These are phyloP conservation scores for Globisporangium orthogonon DNA, from an alignment of 352 stramenopile species.

Conservation along the genomic window DNA sequence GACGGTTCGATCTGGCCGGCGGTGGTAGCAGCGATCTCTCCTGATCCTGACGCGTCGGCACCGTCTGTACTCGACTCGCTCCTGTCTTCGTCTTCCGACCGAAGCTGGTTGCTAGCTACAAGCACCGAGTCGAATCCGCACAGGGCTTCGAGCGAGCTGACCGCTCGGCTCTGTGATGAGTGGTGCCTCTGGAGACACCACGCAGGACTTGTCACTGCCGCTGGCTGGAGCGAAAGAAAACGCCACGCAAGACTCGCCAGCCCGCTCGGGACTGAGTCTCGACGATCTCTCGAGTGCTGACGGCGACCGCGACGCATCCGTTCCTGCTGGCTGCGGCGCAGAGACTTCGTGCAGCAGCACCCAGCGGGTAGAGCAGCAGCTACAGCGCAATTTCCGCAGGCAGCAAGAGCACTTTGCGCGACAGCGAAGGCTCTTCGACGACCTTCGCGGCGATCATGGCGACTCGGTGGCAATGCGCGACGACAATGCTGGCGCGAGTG, in stretches of 20 bases:
- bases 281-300: constrained; percentile 33
- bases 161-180: constrained; percentile 3
- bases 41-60: too few species aligned
- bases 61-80: too few species aligned
- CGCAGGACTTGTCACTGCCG: constrained; percentile 10
- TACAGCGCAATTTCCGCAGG: constrained; percentile 48
- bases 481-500: neutral
- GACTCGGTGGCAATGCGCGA: neutral
- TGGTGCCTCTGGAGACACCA: constrained; percentile 5
- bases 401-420: constrained; percentile 57
- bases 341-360: constrained; percentile 13
- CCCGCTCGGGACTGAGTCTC: constrained; percentile 28
- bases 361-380: constrained; percentile 35
- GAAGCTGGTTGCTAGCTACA: neutral
- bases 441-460: constrained; percentile 29
- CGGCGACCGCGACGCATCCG: constrained; percentile 4
- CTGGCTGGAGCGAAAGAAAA: neutral
- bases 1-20: too few species aligned
- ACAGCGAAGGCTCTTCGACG: constrained; percentile 52
- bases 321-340: constrained; percentile 9
- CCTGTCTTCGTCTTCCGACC: neutral
- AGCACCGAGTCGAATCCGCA: too few species aligned
- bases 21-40: too few species aligned
- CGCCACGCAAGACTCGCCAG: neutral
- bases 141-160: too few species aligned